A percentile compares a stretch with the other conserved stretches of the same genome.
phyloP scores from a whole-genome alignment of 345 rosid species.

The Anacardium occidentale region DNA sequence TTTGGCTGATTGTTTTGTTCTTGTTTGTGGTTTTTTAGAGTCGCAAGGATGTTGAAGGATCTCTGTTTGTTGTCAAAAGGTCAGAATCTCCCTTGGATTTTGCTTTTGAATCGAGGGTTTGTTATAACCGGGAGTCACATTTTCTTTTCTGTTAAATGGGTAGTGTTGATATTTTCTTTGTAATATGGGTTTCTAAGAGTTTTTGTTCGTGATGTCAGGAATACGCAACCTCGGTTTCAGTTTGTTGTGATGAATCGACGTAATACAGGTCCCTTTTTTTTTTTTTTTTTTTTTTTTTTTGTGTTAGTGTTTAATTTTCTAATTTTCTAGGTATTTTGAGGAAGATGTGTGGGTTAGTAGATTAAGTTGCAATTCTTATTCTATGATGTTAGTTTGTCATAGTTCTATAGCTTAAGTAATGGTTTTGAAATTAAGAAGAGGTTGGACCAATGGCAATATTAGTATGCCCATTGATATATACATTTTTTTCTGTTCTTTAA shows the following conservation, averaged over 20 bases:
- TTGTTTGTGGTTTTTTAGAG: conserved; percentile 45
- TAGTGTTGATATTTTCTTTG: too few species aligned
- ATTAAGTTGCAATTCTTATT: neutral
- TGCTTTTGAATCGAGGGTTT: neutral
- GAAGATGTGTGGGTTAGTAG: neutral
- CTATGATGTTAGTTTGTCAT: neutral
- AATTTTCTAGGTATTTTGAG: neutral
- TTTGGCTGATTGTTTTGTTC: neutral
- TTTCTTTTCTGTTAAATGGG: too few species aligned
- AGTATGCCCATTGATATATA: neutral
- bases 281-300: neutral
- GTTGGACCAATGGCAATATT: neutral
- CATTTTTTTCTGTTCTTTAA: neutral
- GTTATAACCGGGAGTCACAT: neutral
- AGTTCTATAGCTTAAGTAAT: neutral
- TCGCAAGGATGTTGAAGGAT: conserved; percentile 97
- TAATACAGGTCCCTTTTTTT: conserved; percentile 57
- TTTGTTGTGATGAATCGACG: conserved; percentile 96
- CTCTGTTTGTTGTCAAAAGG: conserved; percentile 95
- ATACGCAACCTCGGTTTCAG: conserved; percentile 89
- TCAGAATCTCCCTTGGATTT: conserved; percentile 4
- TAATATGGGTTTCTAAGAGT: neutral
- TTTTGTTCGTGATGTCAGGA: conserved; percentile 45
- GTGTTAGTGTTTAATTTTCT: neutral
- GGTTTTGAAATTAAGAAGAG: neutral